phyloP scores from a whole-genome alignment of 2,329 filamentous ascomycete genomes.

The Sporothrix humicola region DNA sequence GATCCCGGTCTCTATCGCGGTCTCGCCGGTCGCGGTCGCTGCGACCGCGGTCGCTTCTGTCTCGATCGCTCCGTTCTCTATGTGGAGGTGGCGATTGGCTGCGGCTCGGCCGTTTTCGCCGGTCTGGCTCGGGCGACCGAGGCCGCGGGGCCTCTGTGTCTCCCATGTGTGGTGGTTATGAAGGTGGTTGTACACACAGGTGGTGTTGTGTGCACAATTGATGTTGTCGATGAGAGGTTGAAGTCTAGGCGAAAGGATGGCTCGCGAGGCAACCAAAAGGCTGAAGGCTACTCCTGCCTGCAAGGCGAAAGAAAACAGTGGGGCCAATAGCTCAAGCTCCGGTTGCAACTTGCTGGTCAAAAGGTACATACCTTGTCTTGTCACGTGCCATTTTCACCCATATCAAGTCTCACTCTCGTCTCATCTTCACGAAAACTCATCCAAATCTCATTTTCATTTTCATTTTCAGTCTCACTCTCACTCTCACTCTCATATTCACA shows the following conservation, averaged over 20 bases:
- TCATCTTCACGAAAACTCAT: not conserved
- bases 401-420: not conserved
- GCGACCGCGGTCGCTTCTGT: not conserved
- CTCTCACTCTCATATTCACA: not conserved
- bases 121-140: conserved; percentile 22
- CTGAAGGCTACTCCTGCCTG: not conserved
- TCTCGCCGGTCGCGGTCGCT: conserved; percentile 35
- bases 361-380: not conserved
- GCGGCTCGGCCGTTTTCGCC: conserved; percentile 27
- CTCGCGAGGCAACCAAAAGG: conserved; percentile 14
- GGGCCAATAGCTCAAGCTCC: not conserved
- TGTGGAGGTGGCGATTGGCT: conserved; percentile 30
- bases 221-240: not conserved
- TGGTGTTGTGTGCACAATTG: not conserved
- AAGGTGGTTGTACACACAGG: not conserved
- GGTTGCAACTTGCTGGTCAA: not conserved
- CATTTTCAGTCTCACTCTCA: not conserved
- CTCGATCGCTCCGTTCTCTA: not conserved
- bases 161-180: conserved; percentile 10
- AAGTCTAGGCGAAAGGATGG: not conserved
- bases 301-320: not conserved
- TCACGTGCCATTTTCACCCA: not conserved
- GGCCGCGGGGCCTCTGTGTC: conserved; percentile 27
- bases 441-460: not conserved
- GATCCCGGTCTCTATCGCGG: conserved; percentile 33